Evolutionary conservation across 1,284 basidiomycete species (phyloP).

Genomic region (Austroboletus niveus): DNA sequence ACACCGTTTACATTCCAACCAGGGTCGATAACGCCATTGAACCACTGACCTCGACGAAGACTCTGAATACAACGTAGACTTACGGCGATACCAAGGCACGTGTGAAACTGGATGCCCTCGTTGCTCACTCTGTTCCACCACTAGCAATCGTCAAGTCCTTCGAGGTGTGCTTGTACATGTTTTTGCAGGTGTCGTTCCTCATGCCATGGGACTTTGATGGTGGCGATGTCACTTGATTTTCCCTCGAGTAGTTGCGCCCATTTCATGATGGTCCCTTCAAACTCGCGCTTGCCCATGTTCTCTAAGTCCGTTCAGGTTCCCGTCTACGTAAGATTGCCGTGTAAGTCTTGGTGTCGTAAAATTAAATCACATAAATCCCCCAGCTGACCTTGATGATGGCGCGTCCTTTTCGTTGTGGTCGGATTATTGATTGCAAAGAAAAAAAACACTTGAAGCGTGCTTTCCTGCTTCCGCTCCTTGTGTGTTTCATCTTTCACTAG

Average conservation of each 20-base stretch:
- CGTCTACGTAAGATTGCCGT: background rate
- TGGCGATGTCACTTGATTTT: background rate
- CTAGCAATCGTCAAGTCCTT: background rate
- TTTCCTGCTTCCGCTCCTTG: background rate
- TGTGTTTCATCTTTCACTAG: background rate
- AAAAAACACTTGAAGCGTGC: background rate
- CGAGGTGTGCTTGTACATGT: background rate
- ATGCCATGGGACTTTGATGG: background rate
- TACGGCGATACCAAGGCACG: background rate
- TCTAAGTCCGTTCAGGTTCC: background rate
- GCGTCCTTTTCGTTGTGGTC: background rate
- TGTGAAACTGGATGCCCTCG: background rate
- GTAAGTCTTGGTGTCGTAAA: background rate
- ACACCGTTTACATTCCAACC: no score
- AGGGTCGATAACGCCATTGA: no score
- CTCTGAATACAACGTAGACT: background rate
- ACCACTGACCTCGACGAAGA: no score
- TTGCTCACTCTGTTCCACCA: background rate
- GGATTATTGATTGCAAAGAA: background rate
- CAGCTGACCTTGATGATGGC: background rate
- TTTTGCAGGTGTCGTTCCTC: background rate
- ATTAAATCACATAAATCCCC: constrained; percentile 5
- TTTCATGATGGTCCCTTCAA: background rate
- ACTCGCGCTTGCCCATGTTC: background rate
- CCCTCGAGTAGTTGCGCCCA: background rate